Evolutionary conservation across 2,329 filamentous ascomycete species (phyloP).

Genomic region (Penicillium sp.): DNA sequence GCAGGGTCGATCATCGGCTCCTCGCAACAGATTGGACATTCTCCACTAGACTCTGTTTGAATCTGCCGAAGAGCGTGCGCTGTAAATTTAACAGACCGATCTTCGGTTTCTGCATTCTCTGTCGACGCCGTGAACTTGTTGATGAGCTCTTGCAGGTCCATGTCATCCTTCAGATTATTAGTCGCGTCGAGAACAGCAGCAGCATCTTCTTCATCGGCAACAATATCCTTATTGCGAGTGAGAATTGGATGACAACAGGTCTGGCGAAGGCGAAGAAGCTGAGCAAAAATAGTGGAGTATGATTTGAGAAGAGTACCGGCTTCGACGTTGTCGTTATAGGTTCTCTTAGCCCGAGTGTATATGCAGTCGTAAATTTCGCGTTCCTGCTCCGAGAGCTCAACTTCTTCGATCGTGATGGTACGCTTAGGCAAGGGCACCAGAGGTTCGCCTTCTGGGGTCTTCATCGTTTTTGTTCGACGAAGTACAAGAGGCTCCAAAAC

Average conservation of each 20-base stretch:
- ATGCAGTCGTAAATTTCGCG: slow-evolving; percentile 92
- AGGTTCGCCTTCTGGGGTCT: slow-evolving; percentile 80
- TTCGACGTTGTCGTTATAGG: slow-evolving; percentile 84
- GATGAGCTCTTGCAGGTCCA: slow-evolving; percentile 88
- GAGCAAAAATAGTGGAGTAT: slow-evolving; percentile 95
- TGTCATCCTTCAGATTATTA: slow-evolving; percentile 86
- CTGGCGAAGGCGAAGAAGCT: slow-evolving; percentile 89
- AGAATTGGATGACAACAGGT: slow-evolving; percentile 92
- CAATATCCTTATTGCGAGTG: slow-evolving; percentile 79
- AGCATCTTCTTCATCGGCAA: slow-evolving; percentile 86
- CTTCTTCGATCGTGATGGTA: slow-evolving; percentile 79
- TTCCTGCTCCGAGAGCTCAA: slow-evolving; percentile 83
- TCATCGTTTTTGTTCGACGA: slow-evolving; percentile 96
- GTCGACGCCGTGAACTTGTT: slow-evolving; percentile 76
- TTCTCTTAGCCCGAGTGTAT: slow-evolving; percentile 76
- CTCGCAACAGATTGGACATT: slow-evolving; percentile 93
- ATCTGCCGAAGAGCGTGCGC: slow-evolving; percentile 89
- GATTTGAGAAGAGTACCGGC: slow-evolving; percentile 92
- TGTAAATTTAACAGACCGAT: slow-evolving; percentile 69
- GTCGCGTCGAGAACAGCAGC: slow-evolving; percentile 75
- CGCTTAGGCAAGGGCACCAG: slow-evolving; percentile 82
- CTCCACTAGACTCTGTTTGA: slow-evolving; percentile 80
- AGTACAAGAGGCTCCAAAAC: slow-evolving; percentile 95
- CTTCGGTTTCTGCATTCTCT: slow-evolving; percentile 56
- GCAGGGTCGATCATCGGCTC: slow-evolving; percentile 94